A percentile compares a stretch with the other conserved stretches of the same genome.
phyloP scores from a whole-genome alignment of 108 stramenopile species.

The Nitzschia palea region DNA sequence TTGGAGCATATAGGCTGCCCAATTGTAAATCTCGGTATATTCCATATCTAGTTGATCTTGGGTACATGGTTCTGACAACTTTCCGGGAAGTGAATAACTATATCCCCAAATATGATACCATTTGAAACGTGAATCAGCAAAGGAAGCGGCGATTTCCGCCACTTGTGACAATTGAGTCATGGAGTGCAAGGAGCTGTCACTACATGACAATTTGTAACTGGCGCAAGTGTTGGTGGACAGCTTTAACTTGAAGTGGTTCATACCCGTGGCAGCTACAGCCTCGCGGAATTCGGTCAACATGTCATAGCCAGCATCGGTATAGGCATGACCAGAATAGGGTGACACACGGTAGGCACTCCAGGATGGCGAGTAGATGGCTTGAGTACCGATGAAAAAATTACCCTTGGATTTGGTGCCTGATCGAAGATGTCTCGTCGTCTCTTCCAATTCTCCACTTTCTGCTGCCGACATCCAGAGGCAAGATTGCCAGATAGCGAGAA shows the following conservation, averaged over 20 bases:
- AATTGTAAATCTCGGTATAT: conserved; percentile 3
- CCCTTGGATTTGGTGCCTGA: no score
- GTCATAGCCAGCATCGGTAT: background rate
- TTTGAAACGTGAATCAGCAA: background rate
- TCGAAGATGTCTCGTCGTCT: no score
- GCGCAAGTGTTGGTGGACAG: background rate
- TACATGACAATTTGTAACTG: conserved; percentile 1
- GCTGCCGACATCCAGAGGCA: no score
- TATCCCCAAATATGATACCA: conserved; percentile 18
- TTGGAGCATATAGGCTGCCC: conserved; percentile 5
- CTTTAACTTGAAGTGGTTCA: conserved; percentile 16
- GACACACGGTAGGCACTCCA: conserved; percentile 2
- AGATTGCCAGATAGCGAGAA: no score
- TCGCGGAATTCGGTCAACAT: conserved; percentile 10
- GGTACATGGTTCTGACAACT: background rate
- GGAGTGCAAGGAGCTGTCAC: background rate
- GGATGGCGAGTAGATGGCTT: background rate
- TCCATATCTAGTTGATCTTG: background rate
- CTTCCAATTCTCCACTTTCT: no score
- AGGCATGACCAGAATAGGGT: background rate
- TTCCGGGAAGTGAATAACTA: background rate
- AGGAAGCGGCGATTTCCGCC: background rate
- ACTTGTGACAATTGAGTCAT: conserved; percentile 3
- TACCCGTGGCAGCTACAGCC: background rate
- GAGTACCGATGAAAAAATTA: conserved; percentile 11